Conservation (phyloP, 208 protist genomes). For the Tritrichomonas foetus region DNA sequence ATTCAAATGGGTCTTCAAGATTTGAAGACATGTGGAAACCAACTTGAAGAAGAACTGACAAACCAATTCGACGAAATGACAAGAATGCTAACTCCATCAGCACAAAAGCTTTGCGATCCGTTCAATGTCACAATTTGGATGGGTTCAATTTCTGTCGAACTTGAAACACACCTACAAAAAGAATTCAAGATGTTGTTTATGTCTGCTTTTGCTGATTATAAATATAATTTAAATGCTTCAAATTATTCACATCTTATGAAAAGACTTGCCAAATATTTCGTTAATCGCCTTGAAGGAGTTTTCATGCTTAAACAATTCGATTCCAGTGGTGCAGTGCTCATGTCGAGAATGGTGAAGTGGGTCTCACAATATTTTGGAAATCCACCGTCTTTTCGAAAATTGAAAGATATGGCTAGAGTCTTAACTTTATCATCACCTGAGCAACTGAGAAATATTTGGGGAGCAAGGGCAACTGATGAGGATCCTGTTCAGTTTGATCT, state of each 20-base stretch:
- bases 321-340: not conserved
- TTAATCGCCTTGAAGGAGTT: not conserved
- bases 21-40: not conserved
- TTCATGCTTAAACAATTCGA: not conserved
- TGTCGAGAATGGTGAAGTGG: not conserved
- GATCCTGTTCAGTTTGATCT: no score
- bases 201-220: not conserved
- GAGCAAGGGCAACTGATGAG: no score
- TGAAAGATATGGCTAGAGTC: no score
- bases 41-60: not conserved
- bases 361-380: no score
- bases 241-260: not conserved
- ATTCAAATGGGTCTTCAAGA: not conserved
- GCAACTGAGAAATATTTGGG: no score
- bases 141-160: not conserved
- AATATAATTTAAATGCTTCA: not conserved
- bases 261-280: not conserved
- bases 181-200: not conserved
- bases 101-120: not conserved
- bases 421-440: no score
- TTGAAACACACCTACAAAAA: not conserved
- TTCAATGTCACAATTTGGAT: not conserved
- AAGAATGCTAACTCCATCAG: no score
- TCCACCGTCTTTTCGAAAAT: no score
- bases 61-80: not conserved